Percentiles rank a stretch among this genome's conserved stretches.
Conservation (phyloP, 2,329 filamentous ascomycete species). For the Fusarium napiforme region DNA sequence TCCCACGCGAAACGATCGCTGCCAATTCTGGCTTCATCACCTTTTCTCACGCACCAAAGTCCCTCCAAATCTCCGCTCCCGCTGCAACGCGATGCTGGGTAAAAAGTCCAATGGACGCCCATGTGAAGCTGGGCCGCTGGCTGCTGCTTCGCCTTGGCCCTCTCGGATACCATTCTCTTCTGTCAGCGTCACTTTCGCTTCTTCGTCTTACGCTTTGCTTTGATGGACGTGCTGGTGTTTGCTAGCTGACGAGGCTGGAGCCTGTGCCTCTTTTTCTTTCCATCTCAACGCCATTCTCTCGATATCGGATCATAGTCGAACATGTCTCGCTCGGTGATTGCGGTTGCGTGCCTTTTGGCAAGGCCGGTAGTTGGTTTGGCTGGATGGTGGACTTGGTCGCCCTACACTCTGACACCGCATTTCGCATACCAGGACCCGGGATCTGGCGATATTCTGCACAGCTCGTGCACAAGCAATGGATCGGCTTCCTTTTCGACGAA, state of each 20-base stretch:
- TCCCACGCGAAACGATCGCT: constrained; percentile 8
- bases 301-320: neutral
- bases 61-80: neutral
- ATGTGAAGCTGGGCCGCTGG: neutral
- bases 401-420: constrained; percentile 25
- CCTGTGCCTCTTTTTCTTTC: neutral
- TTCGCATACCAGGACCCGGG: constrained; percentile 37
- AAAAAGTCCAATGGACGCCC: constrained; percentile 2
- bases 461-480: constrained; percentile 34
- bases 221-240: constrained; percentile 6
- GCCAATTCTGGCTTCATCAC: constrained; percentile 3
- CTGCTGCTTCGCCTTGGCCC: neutral
- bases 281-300: neutral
- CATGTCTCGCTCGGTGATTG: constrained; percentile 12
- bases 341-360: constrained; percentile 8
- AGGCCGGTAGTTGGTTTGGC: constrained; percentile 20
- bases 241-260: neutral
- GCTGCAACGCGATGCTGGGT: neutral
- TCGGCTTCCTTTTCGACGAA: constrained; percentile 28
- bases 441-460: constrained; percentile 33
- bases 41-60: constrained; percentile 9
- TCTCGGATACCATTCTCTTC: neutral
- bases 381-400: constrained; percentile 37
- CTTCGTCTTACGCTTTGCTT: neutral
- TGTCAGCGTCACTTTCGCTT: constrained; percentile 5